Conservation (phyloP, 306 rosid genomes). For the Spatholobus suberectus region DNA sequence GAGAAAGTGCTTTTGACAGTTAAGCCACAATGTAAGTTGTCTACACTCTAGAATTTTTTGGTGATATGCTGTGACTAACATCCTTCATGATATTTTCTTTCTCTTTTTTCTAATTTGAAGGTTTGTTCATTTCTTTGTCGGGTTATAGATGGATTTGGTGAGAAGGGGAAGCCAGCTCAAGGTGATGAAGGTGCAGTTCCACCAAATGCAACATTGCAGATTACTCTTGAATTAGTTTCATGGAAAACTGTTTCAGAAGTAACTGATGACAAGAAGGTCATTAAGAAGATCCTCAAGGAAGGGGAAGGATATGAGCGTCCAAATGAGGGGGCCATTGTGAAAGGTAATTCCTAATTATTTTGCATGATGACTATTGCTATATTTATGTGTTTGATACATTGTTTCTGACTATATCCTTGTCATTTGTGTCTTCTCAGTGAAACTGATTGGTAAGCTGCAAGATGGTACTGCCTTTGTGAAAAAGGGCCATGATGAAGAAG, state of each 20-base stretch:
- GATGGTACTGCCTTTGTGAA: slow-evolving; percentile 74
- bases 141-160: slow-evolving; percentile 90
- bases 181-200: slow-evolving; percentile 78
- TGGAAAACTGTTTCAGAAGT: slow-evolving; percentile 93
- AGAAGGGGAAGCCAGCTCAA: slow-evolving; percentile 69
- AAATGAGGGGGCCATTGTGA: slow-evolving; percentile 84
- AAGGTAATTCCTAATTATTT: slow-evolving; percentile 48
- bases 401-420: not conserved
- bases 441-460: slow-evolving; percentile 80
- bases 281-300: slow-evolving; percentile 82
- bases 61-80: not conserved
- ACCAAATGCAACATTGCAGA: slow-evolving; percentile 73
- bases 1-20: slow-evolving; percentile 77
- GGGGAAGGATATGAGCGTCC: slow-evolving; percentile 95
- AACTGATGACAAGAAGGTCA: slow-evolving; percentile 82
- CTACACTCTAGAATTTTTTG: not conserved
- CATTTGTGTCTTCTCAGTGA: slow-evolving; percentile 56
- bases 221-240: slow-evolving; percentile 78
- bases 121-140: not conserved
- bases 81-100: not conserved
- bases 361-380: not conserved
- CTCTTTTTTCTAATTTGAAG: not conserved
- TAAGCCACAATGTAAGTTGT: slow-evolving; percentile 84
- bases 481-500: slow-evolving; percentile 74
- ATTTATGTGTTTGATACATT: not conserved